These are phyloP conservation scores for Nothomitra cinnamomea DNA, from an alignment of 2,329 filamentous ascomycete genomes.

Conservation along the genomic window DNA sequence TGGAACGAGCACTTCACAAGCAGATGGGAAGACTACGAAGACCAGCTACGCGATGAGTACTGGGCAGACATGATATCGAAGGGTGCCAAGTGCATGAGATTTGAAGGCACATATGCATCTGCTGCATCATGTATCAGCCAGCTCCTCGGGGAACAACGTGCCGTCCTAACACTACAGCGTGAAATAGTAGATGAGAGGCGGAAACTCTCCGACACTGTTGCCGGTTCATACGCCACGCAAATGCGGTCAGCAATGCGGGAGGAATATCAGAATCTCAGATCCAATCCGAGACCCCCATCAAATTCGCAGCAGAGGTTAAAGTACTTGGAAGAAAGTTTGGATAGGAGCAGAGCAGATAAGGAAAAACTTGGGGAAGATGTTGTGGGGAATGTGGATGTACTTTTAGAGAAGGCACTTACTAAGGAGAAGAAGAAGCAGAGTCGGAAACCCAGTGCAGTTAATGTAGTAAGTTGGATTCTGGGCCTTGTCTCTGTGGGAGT, in stretches of 20 bases:
- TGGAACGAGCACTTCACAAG: not conserved
- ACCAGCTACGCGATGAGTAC: constrained; percentile 8
- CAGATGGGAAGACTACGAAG: constrained; percentile 11
- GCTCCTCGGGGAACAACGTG: not conserved
- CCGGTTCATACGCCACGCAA: not conserved
- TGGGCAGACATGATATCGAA: constrained; percentile 9
- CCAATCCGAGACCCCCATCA: not conserved
- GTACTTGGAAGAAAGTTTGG: not conserved
- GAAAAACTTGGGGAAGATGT: not conserved
- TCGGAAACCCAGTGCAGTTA: not conserved
- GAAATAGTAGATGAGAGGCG: not conserved
- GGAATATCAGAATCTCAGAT: not conserved
- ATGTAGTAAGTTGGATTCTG: not conserved
- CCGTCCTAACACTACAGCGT: not conserved
- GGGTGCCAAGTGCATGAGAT: not conserved
- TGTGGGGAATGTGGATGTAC: not conserved
- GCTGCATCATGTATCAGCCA: not conserved
- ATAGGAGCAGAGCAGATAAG: not conserved
- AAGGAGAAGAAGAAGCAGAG: not conserved
- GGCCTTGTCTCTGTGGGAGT: not conserved
- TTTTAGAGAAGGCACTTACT: not conserved
- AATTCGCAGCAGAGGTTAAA: not conserved
- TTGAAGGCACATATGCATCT: not conserved
- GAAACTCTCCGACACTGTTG: not conserved
- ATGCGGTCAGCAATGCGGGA: not conserved